Percentiles rank a stretch among this genome's conserved stretches.
Evolutionary conservation across 2,329 filamentous ascomycete genomes (phyloP).

Genomic region (Mariannaea elegans): DNA sequence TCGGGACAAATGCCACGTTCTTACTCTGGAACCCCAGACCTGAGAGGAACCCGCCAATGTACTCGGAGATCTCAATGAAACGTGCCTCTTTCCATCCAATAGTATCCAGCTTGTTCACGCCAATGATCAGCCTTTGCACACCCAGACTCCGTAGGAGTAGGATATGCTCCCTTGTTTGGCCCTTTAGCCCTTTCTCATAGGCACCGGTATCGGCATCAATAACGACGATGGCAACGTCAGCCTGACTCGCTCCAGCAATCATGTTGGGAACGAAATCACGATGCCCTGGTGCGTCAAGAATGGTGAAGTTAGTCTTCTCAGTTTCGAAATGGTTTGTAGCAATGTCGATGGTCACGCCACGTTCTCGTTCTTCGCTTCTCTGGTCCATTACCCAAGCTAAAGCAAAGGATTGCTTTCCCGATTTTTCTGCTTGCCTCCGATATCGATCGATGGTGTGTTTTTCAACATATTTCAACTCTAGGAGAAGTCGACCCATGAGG

Average conservation of each 20-base stretch:
- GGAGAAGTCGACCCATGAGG: constrained; percentile 91
- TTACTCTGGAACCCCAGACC: constrained; percentile 83
- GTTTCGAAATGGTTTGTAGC: constrained; percentile 96
- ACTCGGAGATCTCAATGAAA: constrained; percentile 85
- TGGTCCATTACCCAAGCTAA: constrained; percentile 98
- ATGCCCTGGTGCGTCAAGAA: constrained; percentile 94
- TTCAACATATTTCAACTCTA: constrained; percentile 88
- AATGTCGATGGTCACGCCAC: constrained; percentile 96
- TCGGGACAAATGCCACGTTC: constrained; percentile 87
- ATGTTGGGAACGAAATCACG: constrained; percentile 98
- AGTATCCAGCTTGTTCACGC: constrained; percentile 94
- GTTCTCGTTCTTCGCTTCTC: constrained; percentile 84
- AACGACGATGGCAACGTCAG: constrained; percentile 93
- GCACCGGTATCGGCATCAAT: constrained; percentile 91
- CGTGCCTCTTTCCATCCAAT: constrained; percentile 83
- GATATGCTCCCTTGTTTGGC: constrained; percentile 94
- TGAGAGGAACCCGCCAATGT: constrained; percentile 83
- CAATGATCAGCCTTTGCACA: constrained; percentile 86
- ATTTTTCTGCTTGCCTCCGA: constrained; percentile 85
- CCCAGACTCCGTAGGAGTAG: constrained; percentile 90
- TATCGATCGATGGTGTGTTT: constrained; percentile 90
- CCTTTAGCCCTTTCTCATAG: constrained; percentile 92
- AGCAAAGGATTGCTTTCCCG: constrained; percentile 95
- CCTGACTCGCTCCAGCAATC: constrained; percentile 96
- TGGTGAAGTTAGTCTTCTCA: constrained; percentile 85